Conservation (phyloP, 345 rosid species). For the thale cress (Arabidopsis thaliana) region TAIR10.1 NC_003070.9:19468001-19468500, state of each 20-base stretch:
- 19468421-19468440: slow-evolving; percentile 89
- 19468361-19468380: slow-evolving; percentile 81
- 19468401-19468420: slow-evolving; percentile 96
- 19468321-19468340: slow-evolving; percentile 90
- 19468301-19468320: slow-evolving; percentile 37
- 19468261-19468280: not conserved
- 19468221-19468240: slow-evolving; percentile 5
- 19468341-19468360: slow-evolving; percentile 89
- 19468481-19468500: slow-evolving; percentile 14
- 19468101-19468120: too few species aligned
- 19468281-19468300: not conserved
- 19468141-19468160: slow-evolving; percentile 58
- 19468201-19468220: slow-evolving; percentile 77
- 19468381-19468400: slow-evolving; percentile 90
- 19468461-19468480: slow-evolving; percentile 64
- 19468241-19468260: not conserved
- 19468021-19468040: not conserved
- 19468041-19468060: slow-evolving; percentile 25
- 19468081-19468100: not conserved
- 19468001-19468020: not conserved
- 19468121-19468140: slow-evolving; percentile 9
- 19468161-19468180: slow-evolving; percentile 72
- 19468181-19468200: slow-evolving; percentile 66
- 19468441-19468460: slow-evolving; percentile 95
- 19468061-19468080: slow-evolving; percentile 11